Base-by-base conservation (phyloP, 805 yeast genomes). In the Cyberlindnera petersonii region DNA sequence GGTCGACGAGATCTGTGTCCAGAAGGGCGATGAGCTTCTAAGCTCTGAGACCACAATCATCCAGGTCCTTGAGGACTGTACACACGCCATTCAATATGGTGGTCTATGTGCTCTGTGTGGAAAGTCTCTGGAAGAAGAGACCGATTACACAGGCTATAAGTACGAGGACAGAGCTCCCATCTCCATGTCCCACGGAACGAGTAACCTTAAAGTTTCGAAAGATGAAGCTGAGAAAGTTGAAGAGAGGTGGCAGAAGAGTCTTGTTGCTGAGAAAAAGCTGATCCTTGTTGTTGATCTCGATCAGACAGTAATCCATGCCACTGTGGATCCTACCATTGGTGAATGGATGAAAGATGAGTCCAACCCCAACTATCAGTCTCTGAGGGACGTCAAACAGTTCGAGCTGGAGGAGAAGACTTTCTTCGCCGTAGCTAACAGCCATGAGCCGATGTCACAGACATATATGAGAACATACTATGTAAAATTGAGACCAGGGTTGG, bases 41-140 rank as follows among this genome's bases (percentile, higher is more conserved):
- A 57, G 61, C 22, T 42, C 63, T 10, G 67, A 69, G 24, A 75
- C 74, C 39, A 65, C 65, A 3, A 64, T 91, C 11, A 70, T 79
- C 21, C 64, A 68, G 28, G 69, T 91, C 13, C 61, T 66, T 30
- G 97, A 94, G 56, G 87, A 94, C 0, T 93, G 98, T 55, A 72
- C 86, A 10, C 98, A 93, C 61, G 77, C 91, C 2, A 88, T 93
- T 20, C 97, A 93, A 50, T 93, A 82, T 56, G 96, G 95, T 11
- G 98, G 98, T 0, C 69, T 91, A 30, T 91, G 98, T 65, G 97
- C 96, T 0, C 62, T 86, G 16, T 91, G 98, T 60, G 98, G 98
- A 6, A 77, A 77, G 42, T 75, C 85, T 7, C 73, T 93, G 9
- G 82, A 74, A 36, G 73, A 66, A 19, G 84, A 76, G 42, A 82